Base-by-base conservation (phyloP, 768 basidiomycete genomes). In the Tylopilus sp. region DNA sequence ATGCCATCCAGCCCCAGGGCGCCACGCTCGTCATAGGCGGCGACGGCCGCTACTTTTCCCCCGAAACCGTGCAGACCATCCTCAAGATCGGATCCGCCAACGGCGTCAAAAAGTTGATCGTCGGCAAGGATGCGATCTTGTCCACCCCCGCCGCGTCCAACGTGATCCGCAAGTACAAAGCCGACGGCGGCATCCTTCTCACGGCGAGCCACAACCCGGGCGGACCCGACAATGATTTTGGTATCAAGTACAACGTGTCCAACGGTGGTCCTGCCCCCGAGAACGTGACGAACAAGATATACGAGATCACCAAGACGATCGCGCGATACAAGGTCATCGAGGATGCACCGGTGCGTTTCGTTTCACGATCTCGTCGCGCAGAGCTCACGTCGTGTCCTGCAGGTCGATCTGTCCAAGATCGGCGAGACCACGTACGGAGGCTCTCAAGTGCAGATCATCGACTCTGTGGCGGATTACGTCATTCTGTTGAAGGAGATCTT, bases 211-310 rank as follows among this genome's bases (percentile, higher is more conserved):
- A 99, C 79, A 99, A 99, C 72, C 95, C 97, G 17, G 97, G 97
- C 50, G 97, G 97, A 22, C 97, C 97, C n/a, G 82, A 92, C 67
- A 88, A 90, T 63, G 97, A 99, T 72, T 99, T 98, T 70, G 97
- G 97, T 44, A 98, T 99, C 83, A 98, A 99, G 74, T 99, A 97
- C 78, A 99, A 99, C 72, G 89, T 93, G 44, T 86, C 87, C 34
- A 99, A 99, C 63, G 97, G 97, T 55, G 97, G 97, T 4, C 96
- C 97, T 19, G 97, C 97, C 21, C 94, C 97, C 0, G 97, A 99
- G 74, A 84, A 78, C 65, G 86, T 99, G 53, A 99, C 97, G n/a
- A 80, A 99, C 75, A 87, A 85, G 74, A 98, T 99, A 58, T 96
- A 80, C 69, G 92, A 91, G 67, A 86, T 83, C 72, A 93, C 92